Evolutionary conservation across 2,329 filamentous ascomycete species (phyloP), one percentile per base, ranked within the genome.

Genomic region (Stagonosporopsis vannaccii): DNA sequence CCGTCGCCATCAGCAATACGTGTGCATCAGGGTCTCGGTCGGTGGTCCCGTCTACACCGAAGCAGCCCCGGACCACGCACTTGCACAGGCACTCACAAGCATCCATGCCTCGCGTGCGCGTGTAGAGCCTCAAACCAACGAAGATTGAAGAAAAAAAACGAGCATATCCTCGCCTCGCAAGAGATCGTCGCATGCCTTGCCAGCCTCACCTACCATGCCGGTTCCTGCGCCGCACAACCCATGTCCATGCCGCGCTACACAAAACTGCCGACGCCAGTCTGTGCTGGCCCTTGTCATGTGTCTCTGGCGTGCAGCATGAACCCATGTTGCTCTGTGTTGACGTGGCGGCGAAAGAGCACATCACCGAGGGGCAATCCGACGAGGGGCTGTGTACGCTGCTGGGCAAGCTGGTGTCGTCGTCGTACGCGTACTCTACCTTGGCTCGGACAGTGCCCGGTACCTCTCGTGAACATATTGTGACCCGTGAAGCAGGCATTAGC

Each of bases 271-370:
- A 15, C 30, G 23, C 28, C 20, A 22, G 41, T 36, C 40, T 33
- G 43, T 53, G 50, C 50, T 41, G 35, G 20, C 35, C 42, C 26
- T 12, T 36, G 42, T 53, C 28, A 47, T 47, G 50, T 41, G 50
- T 53, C 19, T 35, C 11, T 39, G 35, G 50, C 43, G 43, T 20
- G 17, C 33, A 20, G 33, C 41, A 32, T 36, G 42, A 40, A 32
- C 49, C 35, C 41, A 45, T 45, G 41, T 45, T 52, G 35, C 26
- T 6, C 49, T 35, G 41, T 45, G 49, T 45, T 6, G 19, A 52
- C 23, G 41, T 40, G 49, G 49, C 49, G 49, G 49, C 40, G 41
- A 46, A 52, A 32, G 22, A 8, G 37, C 28, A 33, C 15, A 50
- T 41, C 13, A 42, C 25, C 25, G 33, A 45, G 33, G 23, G 32